Conservation (phyloP, 495 filamentous ascomycete genomes). For the Penicillium macrosclerotiorum region DNA sequence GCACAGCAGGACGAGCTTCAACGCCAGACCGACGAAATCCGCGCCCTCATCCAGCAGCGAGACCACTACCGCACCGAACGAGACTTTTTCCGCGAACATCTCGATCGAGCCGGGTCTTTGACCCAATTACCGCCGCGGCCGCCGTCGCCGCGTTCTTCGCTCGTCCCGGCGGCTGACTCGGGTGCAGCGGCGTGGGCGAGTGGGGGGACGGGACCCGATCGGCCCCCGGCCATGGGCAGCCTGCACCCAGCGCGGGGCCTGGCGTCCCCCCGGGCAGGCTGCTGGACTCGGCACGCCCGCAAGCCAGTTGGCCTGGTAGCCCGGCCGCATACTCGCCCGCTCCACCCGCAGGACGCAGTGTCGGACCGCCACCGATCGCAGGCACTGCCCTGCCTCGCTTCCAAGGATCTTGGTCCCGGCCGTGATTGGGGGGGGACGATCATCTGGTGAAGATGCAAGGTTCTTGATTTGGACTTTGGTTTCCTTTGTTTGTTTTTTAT, state of each 20-base stretch:
- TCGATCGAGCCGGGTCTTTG: slow-evolving; percentile 50
- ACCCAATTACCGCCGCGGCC: slow-evolving; percentile 41
- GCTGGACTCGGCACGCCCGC: slow-evolving; percentile 13
- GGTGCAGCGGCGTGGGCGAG: slow-evolving; percentile 2
- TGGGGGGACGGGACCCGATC: not conserved
- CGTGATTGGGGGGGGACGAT: no score
- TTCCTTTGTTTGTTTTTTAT: slow-evolving; percentile 10
- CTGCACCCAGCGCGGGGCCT: no score
- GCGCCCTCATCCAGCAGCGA: slow-evolving; percentile 50
- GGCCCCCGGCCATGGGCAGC: not conserved
- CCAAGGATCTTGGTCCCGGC: slow-evolving; percentile 22
- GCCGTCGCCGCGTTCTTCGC: slow-evolving; percentile 32
- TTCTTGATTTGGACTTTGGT: no score
- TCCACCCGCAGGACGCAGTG: slow-evolving; percentile 4
- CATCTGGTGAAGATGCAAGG: no score
- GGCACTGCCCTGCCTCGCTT: slow-evolving; percentile 22
- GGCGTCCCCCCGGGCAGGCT: slow-evolving; percentile 2
- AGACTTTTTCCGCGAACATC: slow-evolving; percentile 65
- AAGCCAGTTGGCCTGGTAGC: slow-evolving; percentile 20
- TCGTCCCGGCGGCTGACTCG: slow-evolving; percentile 6
- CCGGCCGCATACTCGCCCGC: slow-evolving; percentile 18
- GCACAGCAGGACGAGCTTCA: slow-evolving; percentile 60
- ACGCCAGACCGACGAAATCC: slow-evolving; percentile 59
- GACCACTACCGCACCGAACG: slow-evolving; percentile 59
- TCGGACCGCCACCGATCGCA: slow-evolving; percentile 12